Percentiles rank a stretch among this genome's conserved stretches.
Conservation (phyloP, 148 eudicot species). For the Limonium bicolor region DNA sequence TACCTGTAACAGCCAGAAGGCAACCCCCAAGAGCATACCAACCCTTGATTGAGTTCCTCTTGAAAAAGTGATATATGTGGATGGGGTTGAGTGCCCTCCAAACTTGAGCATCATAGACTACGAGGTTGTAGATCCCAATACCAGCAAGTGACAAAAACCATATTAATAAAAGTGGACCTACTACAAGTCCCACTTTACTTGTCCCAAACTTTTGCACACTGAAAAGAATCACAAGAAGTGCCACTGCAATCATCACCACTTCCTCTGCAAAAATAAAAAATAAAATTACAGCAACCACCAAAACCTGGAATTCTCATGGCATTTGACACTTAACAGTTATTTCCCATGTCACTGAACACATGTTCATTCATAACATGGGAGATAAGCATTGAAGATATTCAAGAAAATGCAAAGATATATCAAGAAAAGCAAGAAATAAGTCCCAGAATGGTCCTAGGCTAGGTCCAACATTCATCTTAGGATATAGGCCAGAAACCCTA, state of each 20-base stretch:
- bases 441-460: no score
- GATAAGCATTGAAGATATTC: no score
- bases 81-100: conserved; percentile 5
- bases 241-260: conserved; percentile 1
- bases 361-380: no score
- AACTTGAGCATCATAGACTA: background rate
- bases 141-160: conserved; percentile 1
- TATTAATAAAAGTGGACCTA: conserved; percentile 1
- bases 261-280: no score
- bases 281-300: no score
- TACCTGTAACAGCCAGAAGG: conserved; percentile 4
- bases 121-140: conserved; percentile 3
- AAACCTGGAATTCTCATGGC: no score
- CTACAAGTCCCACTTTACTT: conserved; percentile 3
- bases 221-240: conserved; percentile 1
- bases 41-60: background rate
- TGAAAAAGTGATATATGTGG: conserved; percentile 1
- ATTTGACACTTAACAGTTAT: no score
- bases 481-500: no score
- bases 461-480: no score
- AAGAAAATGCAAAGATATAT: no score
- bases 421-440: no score
- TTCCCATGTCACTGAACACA: no score
- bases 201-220: conserved; percentile 5
- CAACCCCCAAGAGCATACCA: conserved; percentile 6